Evolutionary conservation across 176 grass and related monocot genomes (phyloP), one percentile per base, ranked within the genome.

Genomic region (Zoysia japonica): DNA sequence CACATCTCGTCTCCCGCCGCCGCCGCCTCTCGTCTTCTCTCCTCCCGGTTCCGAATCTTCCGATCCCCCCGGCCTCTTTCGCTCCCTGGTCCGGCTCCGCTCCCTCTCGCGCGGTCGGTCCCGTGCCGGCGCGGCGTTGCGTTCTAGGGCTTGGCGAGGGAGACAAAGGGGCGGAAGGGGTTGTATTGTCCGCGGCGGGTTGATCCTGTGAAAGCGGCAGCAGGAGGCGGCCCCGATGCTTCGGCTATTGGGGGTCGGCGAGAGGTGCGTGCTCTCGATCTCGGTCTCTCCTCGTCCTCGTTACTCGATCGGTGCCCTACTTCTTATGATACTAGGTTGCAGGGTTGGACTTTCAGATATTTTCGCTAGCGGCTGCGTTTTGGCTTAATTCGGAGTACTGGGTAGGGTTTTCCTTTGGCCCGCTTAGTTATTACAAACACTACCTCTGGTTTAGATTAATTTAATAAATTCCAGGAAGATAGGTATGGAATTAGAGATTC

Each of bases 201-300:
- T 81, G 50, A 14, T 66, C 60, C 50, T 40, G 49, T 85, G 72
- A 70, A 57, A 52, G 1, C 1, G 39, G 79, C 6, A 20, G 62
- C 10, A 0, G 64, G 7, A 67, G 76, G 72, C 37, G 52, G 16
- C 7, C 65, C 42, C 80, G 65, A 93, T 93, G 90, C 75, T 85
- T 56, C 76, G 90, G 68, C 78, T 93, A 63, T 16, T 87, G 53
- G 85, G 75, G 4, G 20, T 90, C 60, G 56, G 88, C 67, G 80
- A 84, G 86, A 93, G 90, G 90, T 93, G 74, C 66, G 72, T 55
- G 5, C 49, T 2, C 45, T 47, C 45, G 2, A 7, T 17, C 38
- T 48, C 41, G 38, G 43, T 53, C 9, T 11, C 59, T 38, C 2
- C 16, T 37, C 20, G 16, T 38, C 2, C 16, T 37, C 20, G 16